These are phyloP conservation scores for Verruconis gallopava DNA, from an alignment of 2,329 filamentous ascomycete species.

Conservation along the genomic window DNA sequence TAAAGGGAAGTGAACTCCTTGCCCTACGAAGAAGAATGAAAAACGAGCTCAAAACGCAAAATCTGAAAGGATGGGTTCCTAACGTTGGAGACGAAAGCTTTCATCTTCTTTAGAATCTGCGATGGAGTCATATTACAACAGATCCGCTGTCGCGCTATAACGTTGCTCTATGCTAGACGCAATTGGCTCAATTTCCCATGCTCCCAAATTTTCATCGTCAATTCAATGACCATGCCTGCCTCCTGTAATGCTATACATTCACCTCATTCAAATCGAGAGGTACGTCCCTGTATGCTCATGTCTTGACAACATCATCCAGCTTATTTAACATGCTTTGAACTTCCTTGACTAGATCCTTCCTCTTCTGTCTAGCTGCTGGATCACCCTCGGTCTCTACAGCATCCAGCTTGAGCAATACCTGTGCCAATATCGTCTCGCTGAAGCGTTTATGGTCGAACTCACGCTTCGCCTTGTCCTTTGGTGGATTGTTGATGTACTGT, in stretches of 20 bases:
- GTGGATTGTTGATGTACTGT: slow-evolving; percentile 49
- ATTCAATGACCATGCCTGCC: no score
- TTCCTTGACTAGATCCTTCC: slow-evolving; percentile 61
- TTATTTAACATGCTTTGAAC: slow-evolving; percentile 54
- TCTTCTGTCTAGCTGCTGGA: slow-evolving; percentile 27
- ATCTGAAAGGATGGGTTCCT: slow-evolving; percentile 7
- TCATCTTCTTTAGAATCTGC: not conserved
- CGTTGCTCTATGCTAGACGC: no score
- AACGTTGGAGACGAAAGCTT: slow-evolving; percentile 8
- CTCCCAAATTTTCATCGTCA: no score
- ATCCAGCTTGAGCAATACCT: slow-evolving; percentile 63
- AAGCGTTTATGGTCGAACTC: slow-evolving; percentile 63
- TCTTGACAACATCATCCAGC: slow-evolving; percentile 39
- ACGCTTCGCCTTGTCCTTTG: slow-evolving; percentile 51
- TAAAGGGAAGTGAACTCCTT: not conserved
- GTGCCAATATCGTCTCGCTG: slow-evolving; percentile 62
- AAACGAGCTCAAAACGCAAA: slow-evolving; percentile 1
- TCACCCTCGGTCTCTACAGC: slow-evolving; percentile 56
- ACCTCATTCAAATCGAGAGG: no score
- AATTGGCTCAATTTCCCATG: no score
- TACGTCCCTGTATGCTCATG: slow-evolving; percentile 1
- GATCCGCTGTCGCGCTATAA: no score
- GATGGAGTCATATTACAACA: no score
- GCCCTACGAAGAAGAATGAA: slow-evolving; percentile 4
- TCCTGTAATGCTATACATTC: no score